Conservation (phyloP, 2,329 filamentous ascomycete genomes). For the Fusarium circinatum region DNA sequence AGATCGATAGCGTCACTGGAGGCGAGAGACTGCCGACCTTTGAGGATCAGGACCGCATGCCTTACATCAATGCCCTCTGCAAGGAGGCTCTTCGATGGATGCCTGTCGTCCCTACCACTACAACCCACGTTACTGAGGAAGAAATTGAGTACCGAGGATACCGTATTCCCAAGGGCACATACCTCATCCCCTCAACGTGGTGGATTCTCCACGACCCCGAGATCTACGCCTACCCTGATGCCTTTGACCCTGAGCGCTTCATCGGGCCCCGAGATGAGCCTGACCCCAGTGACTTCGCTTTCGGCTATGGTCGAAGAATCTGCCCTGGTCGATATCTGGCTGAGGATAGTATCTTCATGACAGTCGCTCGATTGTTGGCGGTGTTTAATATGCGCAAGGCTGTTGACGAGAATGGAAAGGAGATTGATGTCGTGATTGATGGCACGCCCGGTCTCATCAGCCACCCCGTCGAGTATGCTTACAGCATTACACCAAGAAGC, state of each 20-base stretch:
- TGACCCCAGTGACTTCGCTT: slow-evolving; percentile 45
- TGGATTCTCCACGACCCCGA: slow-evolving; percentile 68
- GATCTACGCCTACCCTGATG: slow-evolving; percentile 61
- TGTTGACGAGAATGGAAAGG: slow-evolving; percentile 27
- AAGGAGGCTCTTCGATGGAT: slow-evolving; percentile 48
- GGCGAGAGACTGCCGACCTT: slow-evolving; percentile 42
- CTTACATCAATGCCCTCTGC: slow-evolving; percentile 46
- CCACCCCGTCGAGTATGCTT: slow-evolving; percentile 27
- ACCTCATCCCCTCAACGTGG: slow-evolving; percentile 40
- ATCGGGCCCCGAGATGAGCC: slow-evolving; percentile 45
- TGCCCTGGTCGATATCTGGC: slow-evolving; percentile 51
- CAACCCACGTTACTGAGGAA: slow-evolving; percentile 52
- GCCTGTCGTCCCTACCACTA: slow-evolving; percentile 48
- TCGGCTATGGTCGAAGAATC: slow-evolving; percentile 51
- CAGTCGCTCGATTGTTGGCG: slow-evolving; percentile 54
- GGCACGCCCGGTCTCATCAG: slow-evolving; percentile 30
- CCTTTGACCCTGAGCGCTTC: slow-evolving; percentile 49
- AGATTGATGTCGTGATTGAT: slow-evolving; percentile 31
- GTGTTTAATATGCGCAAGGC: slow-evolving; percentile 55
- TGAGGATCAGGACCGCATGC: slow-evolving; percentile 43
- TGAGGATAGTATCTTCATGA: slow-evolving; percentile 47
- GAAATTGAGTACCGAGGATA: slow-evolving; percentile 43
- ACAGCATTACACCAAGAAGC: slow-evolving; percentile 35
- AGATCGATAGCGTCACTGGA: slow-evolving; percentile 46
- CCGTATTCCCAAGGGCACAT: slow-evolving; percentile 44